Evolutionary conservation across 2,329 filamentous ascomycete genomes (phyloP).

Genomic region (Dendryphion nanum): DNA sequence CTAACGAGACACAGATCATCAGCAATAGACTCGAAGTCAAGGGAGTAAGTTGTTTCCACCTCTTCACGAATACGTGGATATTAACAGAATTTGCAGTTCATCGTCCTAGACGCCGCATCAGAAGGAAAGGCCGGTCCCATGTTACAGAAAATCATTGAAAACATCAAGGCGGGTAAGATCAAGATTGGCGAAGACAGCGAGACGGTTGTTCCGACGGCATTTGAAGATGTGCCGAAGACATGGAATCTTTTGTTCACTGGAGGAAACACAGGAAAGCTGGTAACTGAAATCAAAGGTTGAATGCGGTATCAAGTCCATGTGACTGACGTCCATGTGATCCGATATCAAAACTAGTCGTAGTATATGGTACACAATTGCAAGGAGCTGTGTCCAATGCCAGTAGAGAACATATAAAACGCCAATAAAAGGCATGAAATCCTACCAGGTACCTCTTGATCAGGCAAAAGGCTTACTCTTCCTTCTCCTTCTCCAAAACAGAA

Average conservation of each 20-base stretch:
- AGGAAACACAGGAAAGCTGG: slow-evolving; percentile 48
- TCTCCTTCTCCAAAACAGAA: no score
- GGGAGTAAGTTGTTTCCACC: no score
- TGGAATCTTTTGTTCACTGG: slow-evolving; percentile 51
- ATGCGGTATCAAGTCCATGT: no score
- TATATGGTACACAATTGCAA: no score
- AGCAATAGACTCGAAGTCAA: neutral
- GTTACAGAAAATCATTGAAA: slow-evolving; percentile 22
- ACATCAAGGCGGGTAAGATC: slow-evolving; percentile 47
- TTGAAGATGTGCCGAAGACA: slow-evolving; percentile 51
- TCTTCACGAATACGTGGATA: neutral
- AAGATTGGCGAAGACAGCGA: slow-evolving; percentile 45
- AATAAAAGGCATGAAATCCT: no score
- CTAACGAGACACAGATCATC: no score
- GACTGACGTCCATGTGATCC: no score
- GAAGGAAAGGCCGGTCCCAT: slow-evolving; percentile 25
- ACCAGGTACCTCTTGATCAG: no score
- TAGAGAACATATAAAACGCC: no score
- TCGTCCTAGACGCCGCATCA: slow-evolving; percentile 41
- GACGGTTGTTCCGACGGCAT: slow-evolving; percentile 47
- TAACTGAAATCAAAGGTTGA: slow-evolving; percentile 36
- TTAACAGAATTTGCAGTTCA: slow-evolving; percentile 46
- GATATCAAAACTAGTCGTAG: no score
- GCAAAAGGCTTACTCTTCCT: no score
- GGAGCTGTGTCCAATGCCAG: no score